These are phyloP conservation scores for Stagonosporopsis cucurbitacearum DNA, from an alignment of 2,329 filamentous ascomycete genomes.

Conservation along the genomic window DNA sequence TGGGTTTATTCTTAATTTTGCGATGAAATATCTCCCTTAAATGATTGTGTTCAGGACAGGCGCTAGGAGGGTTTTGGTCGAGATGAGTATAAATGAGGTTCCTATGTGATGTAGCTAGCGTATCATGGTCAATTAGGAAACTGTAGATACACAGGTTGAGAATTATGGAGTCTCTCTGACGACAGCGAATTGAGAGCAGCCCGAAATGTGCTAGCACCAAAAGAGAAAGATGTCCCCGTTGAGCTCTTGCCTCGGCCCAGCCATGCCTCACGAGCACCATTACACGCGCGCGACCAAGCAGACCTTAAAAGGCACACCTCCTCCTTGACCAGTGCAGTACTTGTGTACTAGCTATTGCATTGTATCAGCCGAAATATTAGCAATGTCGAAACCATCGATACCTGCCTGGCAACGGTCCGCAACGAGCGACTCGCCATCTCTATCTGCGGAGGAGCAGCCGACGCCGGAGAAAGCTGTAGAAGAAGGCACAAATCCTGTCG, in stretches of 20 bases:
- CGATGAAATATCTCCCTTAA: not conserved
- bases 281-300: constrained; percentile 12
- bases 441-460: constrained; percentile 23
- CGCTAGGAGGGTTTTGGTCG: not conserved
- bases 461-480: constrained; percentile 17
- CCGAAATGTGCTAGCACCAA: not conserved
- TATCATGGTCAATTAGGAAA: not conserved
- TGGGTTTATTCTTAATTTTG: constrained; percentile 59
- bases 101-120: not conserved
- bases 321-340: not conserved
- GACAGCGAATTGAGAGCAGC: not conserved
- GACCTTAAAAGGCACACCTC: constrained; percentile 2
- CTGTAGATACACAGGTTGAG: not conserved
- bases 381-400: constrained; percentile 37
- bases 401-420: constrained; percentile 46
- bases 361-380: not conserved
- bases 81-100: not conserved
- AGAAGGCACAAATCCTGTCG: constrained; percentile 18
- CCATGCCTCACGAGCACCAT: constrained; percentile 26
- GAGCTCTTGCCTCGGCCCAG: constrained; percentile 30
- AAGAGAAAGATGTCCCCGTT: not conserved
- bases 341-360: not conserved
- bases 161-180: too few relatives aligned
- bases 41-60: not conserved
- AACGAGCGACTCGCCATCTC: constrained; percentile 19